These are phyloP conservation scores for Parastagonospora avenae DNA, from an alignment of 2,329 filamentous ascomycete species.

Conservation along the genomic window DNA sequence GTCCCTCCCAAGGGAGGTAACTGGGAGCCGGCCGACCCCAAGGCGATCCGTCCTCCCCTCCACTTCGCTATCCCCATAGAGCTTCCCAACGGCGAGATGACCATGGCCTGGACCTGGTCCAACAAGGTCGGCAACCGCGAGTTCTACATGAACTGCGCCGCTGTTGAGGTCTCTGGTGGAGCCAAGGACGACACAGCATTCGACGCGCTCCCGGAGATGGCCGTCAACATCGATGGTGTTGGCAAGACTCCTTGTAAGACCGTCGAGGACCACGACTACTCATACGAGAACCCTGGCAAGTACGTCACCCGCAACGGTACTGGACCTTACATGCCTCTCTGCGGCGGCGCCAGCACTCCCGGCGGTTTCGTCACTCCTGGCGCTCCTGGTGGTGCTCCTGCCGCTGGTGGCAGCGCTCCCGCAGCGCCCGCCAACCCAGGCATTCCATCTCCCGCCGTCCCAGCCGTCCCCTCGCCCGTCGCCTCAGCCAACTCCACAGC, in stretches of 20 bases:
- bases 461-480: slow-evolving; percentile 3
- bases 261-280: slow-evolving; percentile 48
- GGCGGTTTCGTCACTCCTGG: no score
- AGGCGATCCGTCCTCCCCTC: slow-evolving; percentile 55
- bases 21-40: slow-evolving; percentile 37
- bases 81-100: slow-evolving; percentile 75
- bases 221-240: slow-evolving; percentile 68
- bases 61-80: slow-evolving; percentile 72
- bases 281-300: slow-evolving; percentile 69
- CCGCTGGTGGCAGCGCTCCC: slow-evolving; percentile 2
- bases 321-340: slow-evolving; percentile 32
- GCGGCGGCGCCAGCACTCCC: slow-evolving; percentile 23
- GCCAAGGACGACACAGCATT: slow-evolving; percentile 59
- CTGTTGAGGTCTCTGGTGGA: slow-evolving; percentile 66
- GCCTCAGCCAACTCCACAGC: neutral
- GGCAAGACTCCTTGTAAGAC: slow-evolving; percentile 55
- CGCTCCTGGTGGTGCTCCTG: slow-evolving; percentile 5
- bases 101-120: slow-evolving; percentile 89
- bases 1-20: slow-evolving; percentile 51
- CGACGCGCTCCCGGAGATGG: slow-evolving; percentile 69
- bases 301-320: slow-evolving; percentile 48
- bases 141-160: slow-evolving; percentile 96
- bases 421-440: slow-evolving; percentile 2
- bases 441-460: slow-evolving; percentile 3
- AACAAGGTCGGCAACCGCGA: slow-evolving; percentile 89